Conservation (phyloP, 2,329 filamentous ascomycete species). For the Sphaceloma murrayae region DNA sequence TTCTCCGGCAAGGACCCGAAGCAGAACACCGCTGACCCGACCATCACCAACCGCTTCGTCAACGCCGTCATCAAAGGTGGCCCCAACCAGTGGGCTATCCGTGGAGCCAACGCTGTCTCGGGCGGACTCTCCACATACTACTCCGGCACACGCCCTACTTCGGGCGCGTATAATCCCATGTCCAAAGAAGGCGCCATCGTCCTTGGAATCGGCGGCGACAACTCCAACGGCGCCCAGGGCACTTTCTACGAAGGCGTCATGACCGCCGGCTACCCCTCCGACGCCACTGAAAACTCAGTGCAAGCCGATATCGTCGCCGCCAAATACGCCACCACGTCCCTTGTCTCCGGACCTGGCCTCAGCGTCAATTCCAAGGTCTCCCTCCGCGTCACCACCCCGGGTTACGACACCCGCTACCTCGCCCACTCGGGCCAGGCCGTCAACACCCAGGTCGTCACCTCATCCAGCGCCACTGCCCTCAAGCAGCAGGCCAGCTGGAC, state of each 20-base stretch:
- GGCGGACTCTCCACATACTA: slow-evolving; percentile 51
- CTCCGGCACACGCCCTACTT: slow-evolving; percentile 43
- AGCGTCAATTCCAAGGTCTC: slow-evolving; percentile 44
- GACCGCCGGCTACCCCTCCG: slow-evolving; percentile 52
- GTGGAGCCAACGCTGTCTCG: slow-evolving; percentile 47
- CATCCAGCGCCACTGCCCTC: slow-evolving; percentile 41
- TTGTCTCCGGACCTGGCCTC: slow-evolving; percentile 42
- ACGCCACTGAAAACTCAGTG: slow-evolving; percentile 44
- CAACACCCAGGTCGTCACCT: slow-evolving; percentile 47
- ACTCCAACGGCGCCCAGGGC: slow-evolving; percentile 49
- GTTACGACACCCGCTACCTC: slow-evolving; percentile 47
- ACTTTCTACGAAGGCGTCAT: slow-evolving; percentile 54
- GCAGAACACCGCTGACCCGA: slow-evolving; percentile 45
- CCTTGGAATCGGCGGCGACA: slow-evolving; percentile 63
- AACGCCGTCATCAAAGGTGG: slow-evolving; percentile 50
- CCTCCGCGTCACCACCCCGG: slow-evolving; percentile 46
- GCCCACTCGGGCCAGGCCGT: slow-evolving; percentile 44
- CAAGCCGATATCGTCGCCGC: slow-evolving; percentile 49
- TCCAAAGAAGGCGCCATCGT: slow-evolving; percentile 56
- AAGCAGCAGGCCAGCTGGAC: slow-evolving; percentile 47
- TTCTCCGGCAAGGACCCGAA: slow-evolving; percentile 45
- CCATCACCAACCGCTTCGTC: slow-evolving; percentile 47
- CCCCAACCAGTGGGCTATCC: slow-evolving; percentile 48
- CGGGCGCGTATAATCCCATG: slow-evolving; percentile 50
- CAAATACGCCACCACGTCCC: slow-evolving; percentile 41